Evolutionary conservation across 2,329 filamentous ascomycete species (phyloP).

Genomic region (Neocatenulostroma microsporum): DNA sequence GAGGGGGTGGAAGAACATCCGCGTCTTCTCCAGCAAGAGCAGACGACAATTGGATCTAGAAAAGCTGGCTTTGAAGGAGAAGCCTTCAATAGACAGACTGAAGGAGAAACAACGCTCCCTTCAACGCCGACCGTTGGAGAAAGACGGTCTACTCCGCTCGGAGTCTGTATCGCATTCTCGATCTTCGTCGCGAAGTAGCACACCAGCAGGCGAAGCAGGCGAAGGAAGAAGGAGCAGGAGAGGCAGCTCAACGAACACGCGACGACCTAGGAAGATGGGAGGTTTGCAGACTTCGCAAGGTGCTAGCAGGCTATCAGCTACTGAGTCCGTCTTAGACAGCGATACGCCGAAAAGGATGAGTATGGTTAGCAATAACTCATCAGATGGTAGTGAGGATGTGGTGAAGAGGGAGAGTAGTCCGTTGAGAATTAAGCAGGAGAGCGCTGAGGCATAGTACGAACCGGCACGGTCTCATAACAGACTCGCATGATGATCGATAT

Average conservation of each 20-base stretch:
- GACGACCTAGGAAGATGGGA: slow-evolving; percentile 15
- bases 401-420: slow-evolving; percentile 3
- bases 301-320: slow-evolving; percentile 20
- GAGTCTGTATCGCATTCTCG: slow-evolving; percentile 16
- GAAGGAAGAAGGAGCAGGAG: slow-evolving; percentile 20
- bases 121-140: slow-evolving; percentile 8
- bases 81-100: slow-evolving; percentile 13
- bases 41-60: slow-evolving; percentile 25
- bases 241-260: slow-evolving; percentile 12
- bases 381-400: slow-evolving; percentile 6
- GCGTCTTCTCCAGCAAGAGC: slow-evolving; percentile 20
- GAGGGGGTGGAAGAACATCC: slow-evolving; percentile 41
- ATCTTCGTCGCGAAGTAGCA: slow-evolving; percentile 14
- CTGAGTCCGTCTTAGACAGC: slow-evolving; percentile 19
- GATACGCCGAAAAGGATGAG: slow-evolving; percentile 4
- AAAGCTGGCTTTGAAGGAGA: slow-evolving; percentile 22
- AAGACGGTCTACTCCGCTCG: slow-evolving; percentile 16
- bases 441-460: slow-evolving; percentile 11
- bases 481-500: too few relatives aligned
- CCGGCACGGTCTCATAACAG: too few relatives aligned
- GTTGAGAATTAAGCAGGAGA: slow-evolving; percentile 18
- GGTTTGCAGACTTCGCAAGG: slow-evolving; percentile 11
- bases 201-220: too few relatives aligned
- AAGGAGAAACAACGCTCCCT: slow-evolving; percentile 10
- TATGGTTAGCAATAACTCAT: slow-evolving; percentile 5